Base-by-base conservation (phyloP, 176 grass and related monocot species). In the Luzula sylvatica region DNA sequence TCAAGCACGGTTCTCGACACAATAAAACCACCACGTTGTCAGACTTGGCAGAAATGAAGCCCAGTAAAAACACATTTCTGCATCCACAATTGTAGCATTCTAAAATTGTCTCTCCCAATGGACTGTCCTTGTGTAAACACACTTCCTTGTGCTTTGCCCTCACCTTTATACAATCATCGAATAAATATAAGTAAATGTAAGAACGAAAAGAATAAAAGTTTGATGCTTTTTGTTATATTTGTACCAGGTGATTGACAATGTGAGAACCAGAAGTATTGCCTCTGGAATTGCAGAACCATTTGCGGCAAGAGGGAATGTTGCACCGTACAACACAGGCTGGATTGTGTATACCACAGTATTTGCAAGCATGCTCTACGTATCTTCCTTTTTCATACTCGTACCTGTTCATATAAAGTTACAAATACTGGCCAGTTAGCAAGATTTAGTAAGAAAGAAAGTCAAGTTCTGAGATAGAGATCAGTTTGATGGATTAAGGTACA, bases 51-150 rank as follows among this genome's bases (percentile, higher is more conserved):
- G 93, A 99, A 63, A 99, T 92, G 81, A 99, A 99, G 22, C 93
- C 93, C 60, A 99, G 86, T 60, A 99, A 85, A 70, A 99, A 99
- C 58, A 99, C 86, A 66, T 99, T 99, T 38, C 93, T 72, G 43
- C 93, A 99, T 12, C 93, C 93, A 53, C 93, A 99, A 53, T 87
- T 99, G 52, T 99, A 99, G 66, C 86, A 99, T 61, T 99, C 93
- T 57, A 99, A 85, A 66, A 99, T 92, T 43, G 93, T 99, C 68
- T 99, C 93, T 56, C 86, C 86, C 75, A 99, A 50, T 48, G 86
- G 82, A 23, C 86, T 92, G 72, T 99, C 93, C 71, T 98, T 98
- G 78, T 98, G 93, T 26, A 98, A 81, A 43, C 78, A 98, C 29
- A 98, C 86, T 80, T 98, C 93, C 75, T 92, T 98, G 54, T 98